phyloP scores from a whole-genome alignment of 805 yeast genomes.

The Torulaspora gathmanii region DNA sequence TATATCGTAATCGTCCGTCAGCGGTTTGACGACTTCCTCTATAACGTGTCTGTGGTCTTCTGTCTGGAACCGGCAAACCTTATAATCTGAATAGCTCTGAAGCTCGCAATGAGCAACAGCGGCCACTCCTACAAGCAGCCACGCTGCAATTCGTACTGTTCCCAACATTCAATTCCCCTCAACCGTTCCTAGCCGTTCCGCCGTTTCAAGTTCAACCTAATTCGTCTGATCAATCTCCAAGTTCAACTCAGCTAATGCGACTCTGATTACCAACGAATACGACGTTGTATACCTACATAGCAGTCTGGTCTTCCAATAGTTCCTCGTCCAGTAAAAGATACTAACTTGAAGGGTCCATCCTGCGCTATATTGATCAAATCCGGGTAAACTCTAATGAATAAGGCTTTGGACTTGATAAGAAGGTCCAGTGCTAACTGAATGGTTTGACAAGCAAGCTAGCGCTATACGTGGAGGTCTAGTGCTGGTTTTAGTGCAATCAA shows the following conservation, averaged over 20 bases:
- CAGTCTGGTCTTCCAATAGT: too few species aligned
- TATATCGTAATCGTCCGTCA: constrained; percentile 30
- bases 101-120: neutral
- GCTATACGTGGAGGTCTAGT: neutral
- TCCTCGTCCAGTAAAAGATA: neutral
- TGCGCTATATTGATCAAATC: too few species aligned
- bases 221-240: neutral
- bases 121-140: constrained; percentile 5
- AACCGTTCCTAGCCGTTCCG: neutral
- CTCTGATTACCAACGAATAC: too few species aligned
- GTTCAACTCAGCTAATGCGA: neutral
- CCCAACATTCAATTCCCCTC: neutral
- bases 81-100: constrained; percentile 21
- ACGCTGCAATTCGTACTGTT: neutral
- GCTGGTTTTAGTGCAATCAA: neutral
- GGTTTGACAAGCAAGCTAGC: neutral
- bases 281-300: too few species aligned
- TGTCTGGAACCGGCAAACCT: constrained; percentile 25
- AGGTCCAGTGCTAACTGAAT: too few species aligned
- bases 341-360: neutral
- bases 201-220: neutral
- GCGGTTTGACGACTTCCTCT: constrained; percentile 11
- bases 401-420: too few species aligned
- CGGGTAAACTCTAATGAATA: too few species aligned
- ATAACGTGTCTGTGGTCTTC: constrained; percentile 10